phyloP scores from a whole-genome alignment of 2,329 filamentous ascomycete species.

The Claviceps quebecensis region DNA sequence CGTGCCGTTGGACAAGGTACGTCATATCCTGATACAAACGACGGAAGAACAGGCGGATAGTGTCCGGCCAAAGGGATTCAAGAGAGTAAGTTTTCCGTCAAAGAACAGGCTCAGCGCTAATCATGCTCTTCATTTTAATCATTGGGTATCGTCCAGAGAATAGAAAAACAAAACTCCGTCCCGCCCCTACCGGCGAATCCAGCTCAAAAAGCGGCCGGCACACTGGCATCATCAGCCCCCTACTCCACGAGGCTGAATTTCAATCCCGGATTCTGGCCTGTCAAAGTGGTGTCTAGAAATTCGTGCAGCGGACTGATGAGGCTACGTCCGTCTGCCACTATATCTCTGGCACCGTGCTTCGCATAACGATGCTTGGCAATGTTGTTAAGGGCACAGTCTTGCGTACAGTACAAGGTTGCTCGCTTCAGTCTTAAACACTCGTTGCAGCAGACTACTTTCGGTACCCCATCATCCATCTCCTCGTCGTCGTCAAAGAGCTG shows the following conservation, averaged over 20 bases:
- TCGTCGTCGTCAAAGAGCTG: conserved; percentile 25
- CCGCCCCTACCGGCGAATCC: background rate
- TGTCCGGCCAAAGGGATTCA: background rate
- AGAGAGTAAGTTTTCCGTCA: background rate
- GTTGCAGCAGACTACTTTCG: conserved; percentile 23
- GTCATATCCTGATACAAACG: background rate
- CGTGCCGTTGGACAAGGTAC: background rate
- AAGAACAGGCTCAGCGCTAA: background rate
- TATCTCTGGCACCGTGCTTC: conserved; percentile 16
- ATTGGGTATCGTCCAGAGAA: background rate
- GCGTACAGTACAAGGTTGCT: conserved; percentile 28
- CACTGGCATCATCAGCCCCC: background rate
- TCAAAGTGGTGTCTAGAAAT: conserved; percentile 15
- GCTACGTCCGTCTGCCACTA: conserved; percentile 9
- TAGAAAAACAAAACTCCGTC: background rate
- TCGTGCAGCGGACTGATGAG: conserved; percentile 13
- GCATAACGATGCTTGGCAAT: conserved; percentile 25
- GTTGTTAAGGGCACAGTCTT: conserved; percentile 26
- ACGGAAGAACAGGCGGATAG: background rate
- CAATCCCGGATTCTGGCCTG: conserved; percentile 20
- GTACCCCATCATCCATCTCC: conserved; percentile 21
- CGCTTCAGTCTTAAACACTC: conserved; percentile 25
- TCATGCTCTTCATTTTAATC: background rate
- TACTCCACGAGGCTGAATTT: conserved; percentile 12
- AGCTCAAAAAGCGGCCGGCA: no score